These are phyloP conservation scores for Besnoitia besnoiti DNA, from an alignment of 169 alveolate species.

Conservation along the genomic window DNA sequence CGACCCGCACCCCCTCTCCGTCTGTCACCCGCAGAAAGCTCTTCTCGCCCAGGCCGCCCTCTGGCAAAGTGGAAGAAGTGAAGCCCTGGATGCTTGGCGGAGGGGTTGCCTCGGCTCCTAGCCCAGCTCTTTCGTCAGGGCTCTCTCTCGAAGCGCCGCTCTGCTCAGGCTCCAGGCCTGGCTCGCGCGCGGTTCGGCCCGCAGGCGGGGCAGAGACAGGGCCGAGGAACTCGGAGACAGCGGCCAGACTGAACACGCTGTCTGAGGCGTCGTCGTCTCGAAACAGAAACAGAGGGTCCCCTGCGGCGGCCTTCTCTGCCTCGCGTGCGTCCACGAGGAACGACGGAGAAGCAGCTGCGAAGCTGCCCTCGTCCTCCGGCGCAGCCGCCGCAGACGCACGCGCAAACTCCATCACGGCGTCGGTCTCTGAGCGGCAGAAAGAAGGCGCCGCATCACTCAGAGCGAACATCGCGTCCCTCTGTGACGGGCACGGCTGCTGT, in stretches of 20 bases:
- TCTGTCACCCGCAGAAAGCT: no score
- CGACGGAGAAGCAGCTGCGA: neutral
- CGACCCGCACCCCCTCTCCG: neutral
- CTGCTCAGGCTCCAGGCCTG: neutral
- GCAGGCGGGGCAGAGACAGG: neutral
- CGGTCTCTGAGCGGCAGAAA: neutral
- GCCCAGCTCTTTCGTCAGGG: no score
- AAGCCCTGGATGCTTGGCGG: no score
- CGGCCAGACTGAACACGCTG: neutral
- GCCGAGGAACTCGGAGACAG: neutral
- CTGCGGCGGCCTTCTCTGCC: neutral
- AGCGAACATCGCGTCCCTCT: neutral
- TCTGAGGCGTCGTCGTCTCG: slow-evolving; percentile 25
- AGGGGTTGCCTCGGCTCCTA: no score
- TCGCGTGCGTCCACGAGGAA: neutral
- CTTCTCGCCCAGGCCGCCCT: no score
- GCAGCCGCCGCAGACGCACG: neutral
- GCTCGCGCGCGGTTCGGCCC: neutral
- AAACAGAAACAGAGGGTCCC: slow-evolving; percentile 12
- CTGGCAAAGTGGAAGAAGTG: no score
- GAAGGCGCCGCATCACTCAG: neutral
- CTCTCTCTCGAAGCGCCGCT: no score
- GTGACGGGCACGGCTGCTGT: neutral
- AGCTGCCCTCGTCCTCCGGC: neutral
- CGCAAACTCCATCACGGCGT: neutral